Conservation (phyloP, 1,284 basidiomycete genomes). For the Cryptococcus deneoformans region DNA sequence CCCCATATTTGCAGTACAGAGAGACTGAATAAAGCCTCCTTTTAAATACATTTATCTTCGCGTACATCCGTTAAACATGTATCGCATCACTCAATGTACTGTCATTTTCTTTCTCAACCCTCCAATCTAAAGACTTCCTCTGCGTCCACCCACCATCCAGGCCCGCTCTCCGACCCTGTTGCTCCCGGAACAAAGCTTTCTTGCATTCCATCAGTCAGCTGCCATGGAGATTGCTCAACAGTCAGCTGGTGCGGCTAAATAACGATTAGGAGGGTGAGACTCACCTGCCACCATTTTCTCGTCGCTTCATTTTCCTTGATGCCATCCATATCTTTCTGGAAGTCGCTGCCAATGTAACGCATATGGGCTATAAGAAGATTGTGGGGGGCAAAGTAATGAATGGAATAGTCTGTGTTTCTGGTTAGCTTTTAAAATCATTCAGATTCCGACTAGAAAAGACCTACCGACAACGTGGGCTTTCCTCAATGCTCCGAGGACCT, state of each 20-base stretch:
- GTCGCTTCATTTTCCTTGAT: slow-evolving; percentile 66
- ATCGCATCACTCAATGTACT: too few species aligned
- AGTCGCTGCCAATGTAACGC: slow-evolving; percentile 55
- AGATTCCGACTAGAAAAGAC: slow-evolving; percentile 3
- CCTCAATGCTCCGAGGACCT: slow-evolving; percentile 64
- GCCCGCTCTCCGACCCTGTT: slow-evolving; percentile 62
- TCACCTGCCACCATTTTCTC: slow-evolving; percentile 70
- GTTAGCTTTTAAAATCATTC: background rate
- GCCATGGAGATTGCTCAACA: background rate
- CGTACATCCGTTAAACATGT: too few species aligned
- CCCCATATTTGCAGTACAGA: too few species aligned
- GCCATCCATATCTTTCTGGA: slow-evolving; percentile 62
- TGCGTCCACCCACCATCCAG: slow-evolving; percentile 67
- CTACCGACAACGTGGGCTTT: slow-evolving; percentile 60
- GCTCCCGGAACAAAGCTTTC: slow-evolving; percentile 68
- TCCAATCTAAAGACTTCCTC: slow-evolving; percentile 74
- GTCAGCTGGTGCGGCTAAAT: background rate
- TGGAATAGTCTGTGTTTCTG: slow-evolving; percentile 63
- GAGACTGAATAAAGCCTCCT: too few species aligned
- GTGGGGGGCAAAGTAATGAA: slow-evolving; percentile 61
- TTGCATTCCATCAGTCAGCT: slow-evolving; percentile 67
- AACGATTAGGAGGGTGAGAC: slow-evolving; percentile 10
- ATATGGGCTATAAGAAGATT: slow-evolving; percentile 61
- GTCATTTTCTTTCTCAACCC: slow-evolving; percentile 18
- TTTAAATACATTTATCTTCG: too few species aligned